These are phyloP conservation scores for Chlorella variabilis DNA, from an alignment of 163 green algal species.

Conservation along the genomic window DNA sequence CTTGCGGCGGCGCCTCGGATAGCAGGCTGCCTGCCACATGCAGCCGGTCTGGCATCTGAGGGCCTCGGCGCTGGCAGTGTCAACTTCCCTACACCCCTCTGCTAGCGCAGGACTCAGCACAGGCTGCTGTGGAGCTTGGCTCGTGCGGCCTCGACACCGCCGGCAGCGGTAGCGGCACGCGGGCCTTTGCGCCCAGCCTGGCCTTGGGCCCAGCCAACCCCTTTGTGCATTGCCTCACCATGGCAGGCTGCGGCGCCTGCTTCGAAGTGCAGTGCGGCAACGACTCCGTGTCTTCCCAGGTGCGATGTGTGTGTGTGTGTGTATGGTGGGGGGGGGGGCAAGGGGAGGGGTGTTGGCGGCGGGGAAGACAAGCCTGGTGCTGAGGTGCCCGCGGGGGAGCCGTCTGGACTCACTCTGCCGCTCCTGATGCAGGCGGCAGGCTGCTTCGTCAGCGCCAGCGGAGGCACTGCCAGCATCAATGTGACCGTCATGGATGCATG, in stretches of 20 bases:
- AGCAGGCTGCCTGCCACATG: too few species aligned
- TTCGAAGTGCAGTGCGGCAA: conserved; percentile 28
- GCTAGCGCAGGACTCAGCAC: too few species aligned
- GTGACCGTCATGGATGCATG: conserved; percentile 1
- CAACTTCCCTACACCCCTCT: too few species aligned
- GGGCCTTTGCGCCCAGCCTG: not conserved
- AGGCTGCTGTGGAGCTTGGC: not conserved
- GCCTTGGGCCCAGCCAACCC: conserved; percentile 1
- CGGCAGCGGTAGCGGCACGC: not conserved
- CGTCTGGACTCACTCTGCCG: too few species aligned
- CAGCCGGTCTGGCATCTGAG: too few species aligned
- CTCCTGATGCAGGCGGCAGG: not conserved
- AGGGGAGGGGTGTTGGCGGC: too few species aligned
- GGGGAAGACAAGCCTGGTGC: too few species aligned
- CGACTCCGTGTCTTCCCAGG: not conserved
- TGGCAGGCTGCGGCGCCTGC: conserved; percentile 18
- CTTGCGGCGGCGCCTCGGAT: too few species aligned
- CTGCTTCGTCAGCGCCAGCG: not conserved
- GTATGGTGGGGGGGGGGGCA: not conserved
- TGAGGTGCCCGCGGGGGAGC: too few species aligned
- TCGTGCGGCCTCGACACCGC: not conserved
- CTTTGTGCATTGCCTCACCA: not conserved
- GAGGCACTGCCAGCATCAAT: not conserved
- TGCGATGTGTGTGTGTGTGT: not conserved
- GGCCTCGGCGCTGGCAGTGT: too few species aligned